A percentile compares a stretch with the other conserved stretches of the same genome.
Conservation (phyloP, 2,329 filamentous ascomycete species). For the Xylaria hypoxylon region DNA sequence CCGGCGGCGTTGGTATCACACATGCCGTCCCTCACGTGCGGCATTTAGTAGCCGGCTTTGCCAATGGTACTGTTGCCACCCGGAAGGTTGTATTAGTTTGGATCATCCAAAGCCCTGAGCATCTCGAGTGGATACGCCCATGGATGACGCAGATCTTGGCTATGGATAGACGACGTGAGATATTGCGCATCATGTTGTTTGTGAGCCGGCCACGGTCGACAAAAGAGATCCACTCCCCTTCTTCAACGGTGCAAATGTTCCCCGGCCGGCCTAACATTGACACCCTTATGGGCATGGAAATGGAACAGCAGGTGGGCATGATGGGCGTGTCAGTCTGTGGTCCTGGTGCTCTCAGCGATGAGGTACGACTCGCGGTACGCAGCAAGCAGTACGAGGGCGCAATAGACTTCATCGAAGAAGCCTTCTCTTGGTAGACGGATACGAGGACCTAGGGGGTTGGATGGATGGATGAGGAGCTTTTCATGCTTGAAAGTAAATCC, state of each 20-base stretch:
- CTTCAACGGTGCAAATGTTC: constrained; percentile 85
- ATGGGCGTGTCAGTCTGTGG: constrained; percentile 82
- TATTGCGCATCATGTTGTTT: constrained; percentile 81
- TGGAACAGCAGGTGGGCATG: constrained; percentile 78
- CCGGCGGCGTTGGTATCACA: constrained; percentile 83
- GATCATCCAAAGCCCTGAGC: constrained; percentile 83
- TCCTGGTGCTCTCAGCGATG: constrained; percentile 78
- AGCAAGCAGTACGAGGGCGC: constrained; percentile 72
- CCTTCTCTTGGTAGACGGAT: constrained; percentile 69
- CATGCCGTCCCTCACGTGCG: constrained; percentile 82
- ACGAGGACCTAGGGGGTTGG: background rate
- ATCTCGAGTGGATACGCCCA: constrained; percentile 84
- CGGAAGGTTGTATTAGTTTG: constrained; percentile 80
- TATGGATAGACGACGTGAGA: constrained; percentile 79
- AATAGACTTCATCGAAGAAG: constrained; percentile 84
- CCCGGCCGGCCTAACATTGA: constrained; percentile 81
- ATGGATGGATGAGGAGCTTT: constrained; percentile 4
- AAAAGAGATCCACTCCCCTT: constrained; percentile 84
- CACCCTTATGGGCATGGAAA: constrained; percentile 77
- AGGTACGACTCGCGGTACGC: constrained; percentile 76
- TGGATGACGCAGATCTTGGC: constrained; percentile 86
- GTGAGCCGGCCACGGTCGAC: constrained; percentile 79
- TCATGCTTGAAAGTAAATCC: constrained; percentile 18
- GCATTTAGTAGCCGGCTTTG: constrained; percentile 75
- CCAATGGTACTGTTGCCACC: constrained; percentile 75